Evolutionary conservation across 768 basidiomycete species (phyloP), one percentile per base, ranked within the genome.

Genomic region (Xerocomus brunneocitrinus): DNA sequence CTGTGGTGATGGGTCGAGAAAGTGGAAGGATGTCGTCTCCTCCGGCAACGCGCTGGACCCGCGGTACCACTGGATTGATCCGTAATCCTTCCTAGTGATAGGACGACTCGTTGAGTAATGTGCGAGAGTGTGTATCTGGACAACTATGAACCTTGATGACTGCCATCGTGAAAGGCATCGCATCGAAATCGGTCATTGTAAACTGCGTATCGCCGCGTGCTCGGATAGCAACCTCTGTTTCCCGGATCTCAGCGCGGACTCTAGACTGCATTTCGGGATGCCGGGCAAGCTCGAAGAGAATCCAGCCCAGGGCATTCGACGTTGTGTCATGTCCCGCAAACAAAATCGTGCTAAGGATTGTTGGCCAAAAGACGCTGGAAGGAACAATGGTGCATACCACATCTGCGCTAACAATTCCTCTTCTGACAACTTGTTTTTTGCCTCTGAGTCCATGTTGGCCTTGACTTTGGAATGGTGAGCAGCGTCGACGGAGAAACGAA

Each of bases 251-350:
- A 0, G 25, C 69, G 12, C 90, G 80, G 22, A 91, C 78, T 53
- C 73, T 77, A 3, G 69, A 67, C 62, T 91, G 89, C 3, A 82
- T 65, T 22, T 80, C 72, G 0, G 79, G 82, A 54, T 82, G 70
- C 38, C 73, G 76, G 2, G 83, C 78, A 6, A 92, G 74, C 58
- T 84, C 82, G 49, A 84, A 72, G 12, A 52, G 42, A 10, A 52
- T 36, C 53, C 47, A 43, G 42, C 35, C 14, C 27, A 85, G 52
- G 2, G 78, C 73, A 35, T 76, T 80, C 3, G 85, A 77, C 47
- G 79, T 83, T 1, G 84, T 86, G 61, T 54, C 53, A 38, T 49
- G 47, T 85, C 76, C 78, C 38, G 77, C 77, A 10, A 80, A 58
- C 9, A 79, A 57, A 13, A 79, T 74, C n/a, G 76, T 78, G n/a